Percentiles rank a stretch among this genome's conserved stretches.
Conservation (phyloP, 2,329 filamentous ascomycete species). For the Colletotrichum limetticola region DNA sequence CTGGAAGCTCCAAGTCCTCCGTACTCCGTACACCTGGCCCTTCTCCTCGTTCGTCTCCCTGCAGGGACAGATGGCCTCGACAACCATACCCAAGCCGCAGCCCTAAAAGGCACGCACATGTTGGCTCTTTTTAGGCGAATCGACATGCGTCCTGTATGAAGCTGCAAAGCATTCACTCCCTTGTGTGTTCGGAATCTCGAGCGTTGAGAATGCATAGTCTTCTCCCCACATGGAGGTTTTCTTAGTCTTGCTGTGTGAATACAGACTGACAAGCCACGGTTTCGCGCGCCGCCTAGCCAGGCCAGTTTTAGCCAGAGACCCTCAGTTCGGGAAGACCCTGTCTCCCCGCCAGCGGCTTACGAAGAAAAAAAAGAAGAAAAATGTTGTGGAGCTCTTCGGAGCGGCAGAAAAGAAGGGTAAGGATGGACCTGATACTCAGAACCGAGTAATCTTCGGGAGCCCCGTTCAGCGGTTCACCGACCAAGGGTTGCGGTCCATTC, state of each 20-base stretch:
- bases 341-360: slow-evolving; percentile 9
- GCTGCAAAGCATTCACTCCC: slow-evolving; percentile 11
- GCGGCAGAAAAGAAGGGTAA: neutral
- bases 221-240: neutral
- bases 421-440: slow-evolving; percentile 14
- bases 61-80: neutral
- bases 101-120: slow-evolving; percentile 5
- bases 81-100: neutral
- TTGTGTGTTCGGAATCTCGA: neutral
- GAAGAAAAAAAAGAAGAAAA: neutral
- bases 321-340: slow-evolving; percentile 13
- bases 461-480: slow-evolving; percentile 5
- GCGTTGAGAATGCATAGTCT: neutral
- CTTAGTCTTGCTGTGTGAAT: neutral
- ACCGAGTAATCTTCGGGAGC: slow-evolving; percentile 10
- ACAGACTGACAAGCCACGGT: neutral
- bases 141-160: neutral
- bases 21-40: neutral
- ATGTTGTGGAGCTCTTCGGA: neutral
- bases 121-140: neutral
- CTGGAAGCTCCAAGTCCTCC: slow-evolving; percentile 1
- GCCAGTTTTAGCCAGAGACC: neutral
- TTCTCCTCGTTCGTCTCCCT: neutral
- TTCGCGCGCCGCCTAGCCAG: neutral
- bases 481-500: slow-evolving; percentile 7